Conservation (phyloP, 2,329 filamentous ascomycete genomes). For the Fusarium verticillioides region DNA sequence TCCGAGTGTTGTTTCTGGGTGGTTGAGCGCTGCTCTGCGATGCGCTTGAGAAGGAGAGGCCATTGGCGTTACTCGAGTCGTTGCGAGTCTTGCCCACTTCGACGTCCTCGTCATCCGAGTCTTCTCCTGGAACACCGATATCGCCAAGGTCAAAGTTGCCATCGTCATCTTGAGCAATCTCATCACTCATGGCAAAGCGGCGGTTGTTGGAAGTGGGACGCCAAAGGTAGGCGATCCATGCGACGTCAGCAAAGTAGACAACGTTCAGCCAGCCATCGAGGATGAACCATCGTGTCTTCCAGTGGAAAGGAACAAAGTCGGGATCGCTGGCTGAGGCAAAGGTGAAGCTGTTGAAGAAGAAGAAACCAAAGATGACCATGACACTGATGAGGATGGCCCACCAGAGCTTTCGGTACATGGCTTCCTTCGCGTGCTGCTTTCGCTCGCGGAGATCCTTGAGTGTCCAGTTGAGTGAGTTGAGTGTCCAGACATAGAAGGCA, state of each 20-base stretch:
- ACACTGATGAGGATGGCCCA: constrained; percentile 96
- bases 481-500: constrained; percentile 98
- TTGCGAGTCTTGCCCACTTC: constrained; percentile 55
- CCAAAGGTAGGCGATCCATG: constrained; percentile 95
- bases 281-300: constrained; percentile 97
- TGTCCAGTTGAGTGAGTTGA: constrained; percentile 93
- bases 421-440: constrained; percentile 91
- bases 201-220: constrained; percentile 95
- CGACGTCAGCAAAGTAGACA: constrained; percentile 93
- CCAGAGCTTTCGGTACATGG: constrained; percentile 99
- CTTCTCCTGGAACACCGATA: constrained; percentile 76
- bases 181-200: constrained; percentile 98
- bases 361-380: constrained; percentile 95
- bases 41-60: constrained; percentile 38
- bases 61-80: constrained; percentile 41
- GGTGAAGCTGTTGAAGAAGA: constrained; percentile 97
- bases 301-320: constrained; percentile 94
- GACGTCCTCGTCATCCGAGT: constrained; percentile 68
- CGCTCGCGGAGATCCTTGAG: constrained; percentile 96
- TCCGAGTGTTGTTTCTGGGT: constrained; percentile 37
- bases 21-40: constrained; percentile 42
- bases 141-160: constrained; percentile 94
- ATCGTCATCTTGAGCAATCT: constrained; percentile 98
- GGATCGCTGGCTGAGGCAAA: constrained; percentile 87
- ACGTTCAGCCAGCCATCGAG: constrained; percentile 97